Evolutionary conservation across 169 alveolate species (phyloP), one percentile per base, ranked within the genome.

Genomic region (Plasmodium sp.): DNA sequence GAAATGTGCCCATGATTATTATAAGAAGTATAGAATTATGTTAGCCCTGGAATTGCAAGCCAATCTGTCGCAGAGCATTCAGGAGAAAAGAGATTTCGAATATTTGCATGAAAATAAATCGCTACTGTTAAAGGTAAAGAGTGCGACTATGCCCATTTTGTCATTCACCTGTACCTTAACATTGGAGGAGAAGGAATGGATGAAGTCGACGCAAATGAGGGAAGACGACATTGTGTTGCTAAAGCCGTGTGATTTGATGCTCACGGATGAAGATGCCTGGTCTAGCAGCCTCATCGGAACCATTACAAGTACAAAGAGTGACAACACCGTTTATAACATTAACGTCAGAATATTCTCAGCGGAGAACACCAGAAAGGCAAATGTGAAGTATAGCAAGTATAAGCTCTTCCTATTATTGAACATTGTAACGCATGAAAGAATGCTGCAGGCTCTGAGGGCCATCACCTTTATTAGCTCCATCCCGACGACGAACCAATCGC

Each of bases 201-300:
- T 95, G 92, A 43, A 84, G 43, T 82, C 94, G 9, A 92, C 93
- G 12, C 96, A 94, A 27, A 81, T 94, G 72, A 96, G 95, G 79
- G 97, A 96, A 93, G 97, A 95, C 71, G 97, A 96, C n/a, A 84
- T 96, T 67, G 97, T 96, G 5, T 9, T 96, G 41, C 41, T 95
- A 27, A 93, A 95, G 22, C 97, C 97, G 5, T 84, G 77, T 85
- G 95, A 84, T 36, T 1, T 56, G 27, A 31, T 84, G 71, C 71
- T 84, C 58, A 93, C 81, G 54, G 95, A 84, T 75, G 92, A 72
- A 62, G 93, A 96, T 81, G 93, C 84, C 54, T 96, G 97, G 97
- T 94, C 95, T 33, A 45, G 95, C 58, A 56, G 92, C 33, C 74
- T 79, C 18, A 84, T 56, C 41, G 92, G 95, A 18, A 84, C 90